These are phyloP conservation scores for Alternaria tenuissima DNA, from an alignment of 2,329 filamentous ascomycete species.

Conservation along the genomic window DNA sequence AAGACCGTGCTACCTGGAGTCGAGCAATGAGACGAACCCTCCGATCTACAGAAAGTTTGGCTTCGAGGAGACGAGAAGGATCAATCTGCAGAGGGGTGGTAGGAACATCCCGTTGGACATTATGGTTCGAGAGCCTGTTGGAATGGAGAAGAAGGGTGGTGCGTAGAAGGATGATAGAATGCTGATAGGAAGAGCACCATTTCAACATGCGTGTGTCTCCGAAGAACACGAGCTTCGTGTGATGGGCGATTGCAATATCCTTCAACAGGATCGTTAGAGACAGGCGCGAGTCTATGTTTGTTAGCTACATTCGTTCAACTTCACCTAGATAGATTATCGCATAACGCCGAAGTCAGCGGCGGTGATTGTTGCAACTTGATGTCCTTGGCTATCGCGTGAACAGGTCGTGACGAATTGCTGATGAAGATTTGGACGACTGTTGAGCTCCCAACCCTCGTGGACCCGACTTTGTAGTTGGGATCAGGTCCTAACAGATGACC, in stretches of 20 bases:
- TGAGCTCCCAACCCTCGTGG: background rate
- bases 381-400: background rate
- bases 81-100: conserved; percentile 68
- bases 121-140: conserved; percentile 78
- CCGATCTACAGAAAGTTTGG: conserved; percentile 78
- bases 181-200: conserved; percentile 17
- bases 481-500: background rate
- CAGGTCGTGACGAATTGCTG: background rate
- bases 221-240: background rate
- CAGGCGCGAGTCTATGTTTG: background rate
- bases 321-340: background rate
- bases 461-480: background rate
- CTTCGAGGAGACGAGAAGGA: conserved; percentile 70
- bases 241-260: conserved; percentile 7
- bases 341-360: background rate
- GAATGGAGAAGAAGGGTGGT: conserved; percentile 29
- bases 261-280: conserved; percentile 32
- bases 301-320: conserved; percentile 5
- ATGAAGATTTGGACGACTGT: background rate
- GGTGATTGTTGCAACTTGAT: background rate
- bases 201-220: conserved; percentile 35
- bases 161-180: conserved; percentile 6
- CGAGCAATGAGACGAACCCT: conserved; percentile 73
- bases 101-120: conserved; percentile 73
- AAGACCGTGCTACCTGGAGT: conserved; percentile 79